Conservation (phyloP, 352 stramenopile genomes). For the Globisporangium solare region DNA sequence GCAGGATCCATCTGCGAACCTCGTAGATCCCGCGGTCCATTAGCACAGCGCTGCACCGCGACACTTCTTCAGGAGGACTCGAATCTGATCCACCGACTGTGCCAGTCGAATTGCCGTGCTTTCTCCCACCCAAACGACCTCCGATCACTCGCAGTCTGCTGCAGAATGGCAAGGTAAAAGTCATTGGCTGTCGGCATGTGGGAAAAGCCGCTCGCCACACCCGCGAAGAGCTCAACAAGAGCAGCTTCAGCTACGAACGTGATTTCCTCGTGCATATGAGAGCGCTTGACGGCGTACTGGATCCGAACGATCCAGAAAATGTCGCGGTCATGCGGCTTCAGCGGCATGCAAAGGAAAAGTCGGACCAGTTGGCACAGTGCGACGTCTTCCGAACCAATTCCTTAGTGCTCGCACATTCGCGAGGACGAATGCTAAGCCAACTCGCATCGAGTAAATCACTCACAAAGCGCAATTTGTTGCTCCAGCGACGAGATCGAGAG, state of each 20-base stretch:
- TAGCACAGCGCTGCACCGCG: background rate
- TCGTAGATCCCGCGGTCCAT: slow-evolving; percentile 29
- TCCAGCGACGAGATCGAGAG: slow-evolving; percentile 53
- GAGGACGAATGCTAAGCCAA: background rate
- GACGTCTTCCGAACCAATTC: slow-evolving; percentile 42
- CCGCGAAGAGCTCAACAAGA: slow-evolving; percentile 18
- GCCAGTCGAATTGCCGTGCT: background rate
- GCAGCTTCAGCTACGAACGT: slow-evolving; percentile 46
- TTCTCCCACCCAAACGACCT: slow-evolving; percentile 11
- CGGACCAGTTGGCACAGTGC: slow-evolving; percentile 21
- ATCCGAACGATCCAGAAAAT: slow-evolving; percentile 79
- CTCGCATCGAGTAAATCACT: slow-evolving; percentile 16
- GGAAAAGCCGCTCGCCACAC: background rate
- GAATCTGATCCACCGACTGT: background rate
- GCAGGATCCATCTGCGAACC: slow-evolving; percentile 36
- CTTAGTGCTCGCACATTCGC: slow-evolving; percentile 11
- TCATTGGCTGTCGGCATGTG: slow-evolving; percentile 2
- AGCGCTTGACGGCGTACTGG: slow-evolving; percentile 29
- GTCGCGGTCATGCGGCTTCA: slow-evolving; percentile 39
- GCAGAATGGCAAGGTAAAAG: slow-evolving; percentile 3
- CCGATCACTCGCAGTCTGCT: slow-evolving; percentile 4
- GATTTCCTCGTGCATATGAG: slow-evolving; percentile 58
- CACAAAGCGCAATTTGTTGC: slow-evolving; percentile 60
- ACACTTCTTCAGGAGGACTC: background rate
- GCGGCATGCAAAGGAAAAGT: slow-evolving; percentile 33